Evolutionary conservation across 345 rosid genomes (phyloP).

Genomic region (Salix dunnii): DNA sequence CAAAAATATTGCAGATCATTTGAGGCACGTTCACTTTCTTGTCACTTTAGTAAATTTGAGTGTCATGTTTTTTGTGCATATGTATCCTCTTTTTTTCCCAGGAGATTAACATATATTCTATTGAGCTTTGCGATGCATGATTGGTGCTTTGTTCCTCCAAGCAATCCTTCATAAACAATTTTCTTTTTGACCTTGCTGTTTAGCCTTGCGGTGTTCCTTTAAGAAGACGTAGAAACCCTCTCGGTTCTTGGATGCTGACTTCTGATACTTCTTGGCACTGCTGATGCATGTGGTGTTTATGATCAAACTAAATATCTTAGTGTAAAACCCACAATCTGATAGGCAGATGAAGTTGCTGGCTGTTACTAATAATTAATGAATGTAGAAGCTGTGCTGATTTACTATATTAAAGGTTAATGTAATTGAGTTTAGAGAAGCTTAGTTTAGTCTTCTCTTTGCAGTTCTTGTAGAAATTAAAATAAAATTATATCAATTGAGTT

Average conservation of each 20-base stretch:
- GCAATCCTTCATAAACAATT: not conserved
- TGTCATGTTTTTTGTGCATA: not conserved
- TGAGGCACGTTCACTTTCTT: not conserved
- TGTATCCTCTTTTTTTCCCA: not conserved
- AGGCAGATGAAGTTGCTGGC: not conserved
- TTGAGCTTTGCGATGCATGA: not conserved
- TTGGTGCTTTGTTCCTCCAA: not conserved
- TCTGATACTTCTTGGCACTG: not conserved
- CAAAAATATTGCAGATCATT: not conserved
- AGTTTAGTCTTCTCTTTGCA: not conserved
- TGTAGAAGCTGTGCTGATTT: not conserved
- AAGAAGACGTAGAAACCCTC: not conserved
- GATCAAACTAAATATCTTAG: not conserved
- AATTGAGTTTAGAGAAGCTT: not conserved
- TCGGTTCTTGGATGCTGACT: not conserved
- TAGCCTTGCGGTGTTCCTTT: not conserved
- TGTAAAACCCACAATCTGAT: not conserved
- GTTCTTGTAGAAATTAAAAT: not conserved
- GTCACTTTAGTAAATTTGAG: not conserved
- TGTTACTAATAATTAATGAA: not conserved
- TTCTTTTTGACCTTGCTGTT: not conserved
- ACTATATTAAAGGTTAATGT: not conserved
- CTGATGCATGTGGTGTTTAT: not conserved
- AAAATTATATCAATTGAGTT: not conserved
- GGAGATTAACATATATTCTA: not conserved